These are phyloP conservation scores for Rachicladosporium sp. DNA, from an alignment of 2,329 filamentous ascomycete species.

Conservation along the genomic window DNA sequence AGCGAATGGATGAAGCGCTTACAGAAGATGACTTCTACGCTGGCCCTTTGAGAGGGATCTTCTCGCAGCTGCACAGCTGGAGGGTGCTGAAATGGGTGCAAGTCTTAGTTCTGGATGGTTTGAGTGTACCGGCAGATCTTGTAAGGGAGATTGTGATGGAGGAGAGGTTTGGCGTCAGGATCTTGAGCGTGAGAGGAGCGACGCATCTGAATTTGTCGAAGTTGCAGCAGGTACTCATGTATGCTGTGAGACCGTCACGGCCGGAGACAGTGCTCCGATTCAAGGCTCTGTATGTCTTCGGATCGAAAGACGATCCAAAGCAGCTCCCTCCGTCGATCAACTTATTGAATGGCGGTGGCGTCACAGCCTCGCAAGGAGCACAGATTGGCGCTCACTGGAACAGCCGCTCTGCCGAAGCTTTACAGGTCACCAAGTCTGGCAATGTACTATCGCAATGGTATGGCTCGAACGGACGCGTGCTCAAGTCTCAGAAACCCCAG, in stretches of 20 bases:
- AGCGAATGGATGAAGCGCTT: constrained; percentile 59
- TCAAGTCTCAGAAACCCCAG: constrained; percentile 45
- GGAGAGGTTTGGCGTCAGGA: constrained; percentile 61
- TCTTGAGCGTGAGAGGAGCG: constrained; percentile 72
- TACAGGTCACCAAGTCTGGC: constrained; percentile 33
- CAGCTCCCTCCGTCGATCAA: neutral
- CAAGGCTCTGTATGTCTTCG: constrained; percentile 75
- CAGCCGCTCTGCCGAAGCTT: constrained; percentile 43
- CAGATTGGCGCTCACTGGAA: constrained; percentile 51
- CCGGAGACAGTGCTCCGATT: constrained; percentile 58
- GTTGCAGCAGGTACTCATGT: constrained; percentile 63
- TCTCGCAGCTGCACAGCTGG: constrained; percentile 50
- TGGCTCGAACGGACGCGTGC: constrained; percentile 34
- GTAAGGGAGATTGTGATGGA: constrained; percentile 66
- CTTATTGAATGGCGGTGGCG: constrained; percentile 9
- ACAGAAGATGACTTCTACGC: constrained; percentile 84
- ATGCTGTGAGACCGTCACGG: constrained; percentile 60
- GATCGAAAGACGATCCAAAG: constrained; percentile 34
- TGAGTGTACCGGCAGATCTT: constrained; percentile 72
- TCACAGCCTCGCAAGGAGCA: constrained; percentile 34
- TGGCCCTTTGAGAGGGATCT: constrained; percentile 61
- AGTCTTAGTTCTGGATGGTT: constrained; percentile 55
- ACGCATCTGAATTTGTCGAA: constrained; percentile 69
- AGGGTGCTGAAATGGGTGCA: constrained; percentile 43
- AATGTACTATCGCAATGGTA: constrained; percentile 39